These are phyloP conservation scores for Ascochyta lentis DNA, from an alignment of 2,329 filamentous ascomycete genomes.

Conservation along the genomic window DNA sequence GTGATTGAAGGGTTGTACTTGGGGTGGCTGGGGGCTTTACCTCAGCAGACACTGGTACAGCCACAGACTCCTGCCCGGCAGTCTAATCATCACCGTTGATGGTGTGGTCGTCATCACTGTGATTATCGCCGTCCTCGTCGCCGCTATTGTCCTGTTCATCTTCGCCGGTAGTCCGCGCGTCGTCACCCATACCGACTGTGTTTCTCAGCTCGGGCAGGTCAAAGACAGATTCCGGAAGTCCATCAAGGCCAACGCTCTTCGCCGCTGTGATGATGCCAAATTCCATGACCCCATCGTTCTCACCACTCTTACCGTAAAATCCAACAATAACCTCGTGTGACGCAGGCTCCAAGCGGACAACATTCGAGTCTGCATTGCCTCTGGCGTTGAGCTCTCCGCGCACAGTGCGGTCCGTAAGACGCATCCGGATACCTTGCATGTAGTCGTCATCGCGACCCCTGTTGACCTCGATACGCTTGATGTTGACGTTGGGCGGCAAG, in stretches of 20 bases:
- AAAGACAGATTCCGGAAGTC: slow-evolving; percentile 52
- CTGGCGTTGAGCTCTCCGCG: slow-evolving; percentile 40
- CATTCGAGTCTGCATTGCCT: slow-evolving; percentile 10
- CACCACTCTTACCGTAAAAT: slow-evolving; percentile 53
- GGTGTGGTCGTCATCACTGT: slow-evolving; percentile 5
- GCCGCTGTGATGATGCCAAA: slow-evolving; percentile 59
- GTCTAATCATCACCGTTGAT: slow-evolving; percentile 6
- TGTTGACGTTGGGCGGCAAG: slow-evolving; percentile 36
- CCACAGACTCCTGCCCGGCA: neutral
- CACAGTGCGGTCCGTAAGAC: slow-evolving; percentile 37
- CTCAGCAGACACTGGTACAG: neutral
- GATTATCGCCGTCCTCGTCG: neutral
- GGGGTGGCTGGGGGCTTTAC: neutral
- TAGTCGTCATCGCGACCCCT: neutral
- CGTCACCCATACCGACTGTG: slow-evolving; percentile 15
- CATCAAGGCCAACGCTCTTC: slow-evolving; percentile 47
- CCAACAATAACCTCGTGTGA: slow-evolving; percentile 54
- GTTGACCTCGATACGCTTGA: slow-evolving; percentile 44
- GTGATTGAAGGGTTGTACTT: neutral
- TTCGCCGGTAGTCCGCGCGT: neutral
- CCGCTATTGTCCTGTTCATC: neutral
- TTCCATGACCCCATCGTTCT: slow-evolving; percentile 37
- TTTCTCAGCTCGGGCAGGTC: slow-evolving; percentile 54
- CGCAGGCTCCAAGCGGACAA: slow-evolving; percentile 39
- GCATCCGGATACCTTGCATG: slow-evolving; percentile 41